Evolutionary conservation across 2,329 filamentous ascomycete genomes (phyloP), one percentile per base, ranked within the genome.

Genomic region (Paecilomyces sp.): DNA sequence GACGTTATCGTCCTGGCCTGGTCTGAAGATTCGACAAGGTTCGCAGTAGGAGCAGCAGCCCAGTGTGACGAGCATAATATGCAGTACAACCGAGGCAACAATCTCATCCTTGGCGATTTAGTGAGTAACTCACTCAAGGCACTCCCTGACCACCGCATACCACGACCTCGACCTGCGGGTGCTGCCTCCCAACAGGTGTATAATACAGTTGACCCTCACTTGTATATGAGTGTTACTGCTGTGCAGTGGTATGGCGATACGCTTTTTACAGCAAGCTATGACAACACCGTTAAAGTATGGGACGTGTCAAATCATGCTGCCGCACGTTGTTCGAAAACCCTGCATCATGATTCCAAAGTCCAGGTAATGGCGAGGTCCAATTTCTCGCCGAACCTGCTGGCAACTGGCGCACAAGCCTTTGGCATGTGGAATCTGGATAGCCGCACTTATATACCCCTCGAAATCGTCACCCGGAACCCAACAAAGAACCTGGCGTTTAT

Each of bases 1-100:
- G 85, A 87, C 67, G 78, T 87, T 1, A 76, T 82, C 34, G 77
- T 78, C 9, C 70, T 86, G 3, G 79, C 82, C 13, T 88, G 85
- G 85, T 79, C 81, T 1, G 76, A 79, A 1, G 76, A 84, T 67
- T 81, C 83, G 2, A 76, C 76, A 2, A 72, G 65, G 3, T 87
- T 87, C 65, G 83, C 81, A 30, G 83, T 80, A 9, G 85, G 84
- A 1, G 81, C 83, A 3, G 80, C 83, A 5, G 80, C 83, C 31
- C 79, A 84, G 4, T 79, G 79, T 3, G 84, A 86, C 63, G 68
- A 75, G 2, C 72, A 79, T 54, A 83, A 79, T n/a, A 83, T 84
- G 79, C 80, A 84, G 50, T 87, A 87, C 66, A 87, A 87, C 60
- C 74, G 81, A 47, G 74, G 77, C 0, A 82, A 84, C 60, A 87